These are phyloP conservation scores for Periglandula ipomoeae DNA, from an alignment of 2,329 filamentous ascomycete species.

Conservation along the genomic window DNA sequence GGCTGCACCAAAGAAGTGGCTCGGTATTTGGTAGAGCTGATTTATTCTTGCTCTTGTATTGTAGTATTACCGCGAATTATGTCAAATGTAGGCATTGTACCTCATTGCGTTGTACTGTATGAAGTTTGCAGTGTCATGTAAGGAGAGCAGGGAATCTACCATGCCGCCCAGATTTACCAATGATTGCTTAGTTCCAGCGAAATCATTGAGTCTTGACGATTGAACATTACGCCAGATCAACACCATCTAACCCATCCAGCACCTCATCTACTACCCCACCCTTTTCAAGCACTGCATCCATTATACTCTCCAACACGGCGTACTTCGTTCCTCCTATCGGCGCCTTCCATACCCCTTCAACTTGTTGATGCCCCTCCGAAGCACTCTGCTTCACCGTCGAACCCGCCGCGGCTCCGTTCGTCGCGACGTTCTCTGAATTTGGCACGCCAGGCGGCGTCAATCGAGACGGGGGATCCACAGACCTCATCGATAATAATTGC, in stretches of 20 bases:
- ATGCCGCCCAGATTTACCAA: neutral
- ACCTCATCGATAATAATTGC: constrained; percentile 58
- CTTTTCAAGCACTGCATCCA: constrained; percentile 65
- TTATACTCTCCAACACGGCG: constrained; percentile 60
- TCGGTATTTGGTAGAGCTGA: constrained; percentile 62
- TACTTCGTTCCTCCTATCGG: constrained; percentile 77
- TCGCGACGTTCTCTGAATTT: constrained; percentile 51
- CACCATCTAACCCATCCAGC: constrained; percentile 67
- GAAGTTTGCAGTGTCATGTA: too few relatives aligned
- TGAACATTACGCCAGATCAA: constrained; percentile 52
- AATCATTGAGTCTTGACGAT: too few relatives aligned
- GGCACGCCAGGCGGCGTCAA: constrained; percentile 63
- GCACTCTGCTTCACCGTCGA: constrained; percentile 25
- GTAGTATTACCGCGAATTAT: neutral
- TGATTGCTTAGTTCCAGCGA: too few relatives aligned
- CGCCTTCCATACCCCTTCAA: constrained; percentile 76
- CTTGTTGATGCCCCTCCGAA: constrained; percentile 41
- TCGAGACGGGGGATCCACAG: constrained; percentile 65
- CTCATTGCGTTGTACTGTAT: neutral
- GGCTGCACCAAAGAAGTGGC: constrained; percentile 51
- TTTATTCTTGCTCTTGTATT: neutral
- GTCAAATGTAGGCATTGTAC: neutral
- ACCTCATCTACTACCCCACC: constrained; percentile 83
- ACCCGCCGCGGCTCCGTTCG: constrained; percentile 26
- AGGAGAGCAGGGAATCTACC: too few relatives aligned